Conservation (phyloP, 2,329 filamentous ascomycete genomes). For the Hypoxylon sp. region DNA sequence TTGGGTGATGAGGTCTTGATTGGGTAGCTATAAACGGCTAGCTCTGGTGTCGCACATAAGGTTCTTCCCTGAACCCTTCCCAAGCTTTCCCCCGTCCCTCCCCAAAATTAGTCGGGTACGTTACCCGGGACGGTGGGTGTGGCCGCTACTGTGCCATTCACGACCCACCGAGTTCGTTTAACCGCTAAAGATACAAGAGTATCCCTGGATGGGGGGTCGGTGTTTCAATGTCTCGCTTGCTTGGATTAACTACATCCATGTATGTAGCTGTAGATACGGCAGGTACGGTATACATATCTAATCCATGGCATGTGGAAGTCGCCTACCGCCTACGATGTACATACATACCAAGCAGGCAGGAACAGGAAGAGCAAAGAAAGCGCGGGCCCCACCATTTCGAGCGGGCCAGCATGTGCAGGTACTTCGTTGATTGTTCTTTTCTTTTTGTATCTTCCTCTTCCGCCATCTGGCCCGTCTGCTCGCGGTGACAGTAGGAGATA, state of each 20-base stretch:
- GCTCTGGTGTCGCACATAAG: slow-evolving; percentile 18
- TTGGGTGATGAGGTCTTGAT: slow-evolving; percentile 23
- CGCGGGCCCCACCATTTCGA: slow-evolving; percentile 5
- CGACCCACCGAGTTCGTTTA: slow-evolving; percentile 18
- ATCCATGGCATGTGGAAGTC: slow-evolving; percentile 17
- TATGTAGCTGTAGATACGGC: slow-evolving; percentile 3
- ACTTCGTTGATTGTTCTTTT: slow-evolving; percentile 1
- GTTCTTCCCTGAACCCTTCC: slow-evolving; percentile 20
- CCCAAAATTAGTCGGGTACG: slow-evolving; percentile 31
- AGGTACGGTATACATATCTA: no score
- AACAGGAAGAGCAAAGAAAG: slow-evolving; percentile 4
- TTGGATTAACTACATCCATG: no score
- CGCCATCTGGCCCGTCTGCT: not conserved
- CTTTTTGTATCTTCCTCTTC: slow-evolving; percentile 2
- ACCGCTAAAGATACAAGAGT: slow-evolving; percentile 21
- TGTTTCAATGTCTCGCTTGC: slow-evolving; percentile 24
- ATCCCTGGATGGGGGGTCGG: not conserved
- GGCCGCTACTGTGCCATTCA: slow-evolving; percentile 16
- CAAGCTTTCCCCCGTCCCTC: no score
- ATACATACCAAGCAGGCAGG: no score
- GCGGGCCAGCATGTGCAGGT: not conserved
- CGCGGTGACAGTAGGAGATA: slow-evolving; percentile 7
- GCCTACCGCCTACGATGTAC: not conserved
- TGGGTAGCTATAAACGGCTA: slow-evolving; percentile 28
- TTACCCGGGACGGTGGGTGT: slow-evolving; percentile 37